phyloP scores from a whole-genome alignment of 768 basidiomycete genomes.

The Auricularia auricula-judae region DNA sequence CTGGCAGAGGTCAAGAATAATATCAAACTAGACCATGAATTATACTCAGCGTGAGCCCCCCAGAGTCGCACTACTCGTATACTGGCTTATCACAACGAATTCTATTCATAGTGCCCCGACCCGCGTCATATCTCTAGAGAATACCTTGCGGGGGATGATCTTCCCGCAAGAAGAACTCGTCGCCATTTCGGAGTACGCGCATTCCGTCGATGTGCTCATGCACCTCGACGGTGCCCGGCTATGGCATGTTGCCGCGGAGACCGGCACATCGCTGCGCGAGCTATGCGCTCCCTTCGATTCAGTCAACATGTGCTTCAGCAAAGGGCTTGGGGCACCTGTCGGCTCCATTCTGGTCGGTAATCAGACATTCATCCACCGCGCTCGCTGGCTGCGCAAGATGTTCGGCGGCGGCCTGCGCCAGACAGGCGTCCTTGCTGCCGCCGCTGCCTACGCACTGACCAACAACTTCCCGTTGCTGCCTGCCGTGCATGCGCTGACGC shows the following conservation, averaged over 20 bases:
- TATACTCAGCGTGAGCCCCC: neutral
- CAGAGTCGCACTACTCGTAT: no score
- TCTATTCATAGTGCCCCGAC: constrained; percentile 57
- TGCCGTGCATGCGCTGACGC: constrained; percentile 63
- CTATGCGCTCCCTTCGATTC: constrained; percentile 87
- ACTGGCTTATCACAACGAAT: no score
- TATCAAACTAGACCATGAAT: constrained; percentile 42
- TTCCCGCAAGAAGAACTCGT: constrained; percentile 83
- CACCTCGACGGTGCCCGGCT: constrained; percentile 91
- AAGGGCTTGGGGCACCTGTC: constrained; percentile 80
- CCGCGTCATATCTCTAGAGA: constrained; percentile 77
- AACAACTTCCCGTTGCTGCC: constrained; percentile 70
- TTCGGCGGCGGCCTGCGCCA: constrained; percentile 96
- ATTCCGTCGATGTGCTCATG: constrained; percentile 59
- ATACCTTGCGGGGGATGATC: constrained; percentile 86
- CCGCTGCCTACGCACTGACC: constrained; percentile 79
- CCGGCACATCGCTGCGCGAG: constrained; percentile 51
- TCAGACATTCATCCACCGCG: constrained; percentile 65
- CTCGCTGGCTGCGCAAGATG: constrained; percentile 86
- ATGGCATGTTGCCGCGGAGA: constrained; percentile 85
- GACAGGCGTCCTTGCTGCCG: constrained; percentile 72
- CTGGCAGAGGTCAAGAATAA: constrained; percentile 63
- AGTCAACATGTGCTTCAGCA: constrained; percentile 91
- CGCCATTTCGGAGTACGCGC: constrained; percentile 69
- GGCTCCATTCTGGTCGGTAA: constrained; percentile 79